Base-by-base conservation (phyloP, 1,139 yeast species). In the Blastobotrys persicus region DNA sequence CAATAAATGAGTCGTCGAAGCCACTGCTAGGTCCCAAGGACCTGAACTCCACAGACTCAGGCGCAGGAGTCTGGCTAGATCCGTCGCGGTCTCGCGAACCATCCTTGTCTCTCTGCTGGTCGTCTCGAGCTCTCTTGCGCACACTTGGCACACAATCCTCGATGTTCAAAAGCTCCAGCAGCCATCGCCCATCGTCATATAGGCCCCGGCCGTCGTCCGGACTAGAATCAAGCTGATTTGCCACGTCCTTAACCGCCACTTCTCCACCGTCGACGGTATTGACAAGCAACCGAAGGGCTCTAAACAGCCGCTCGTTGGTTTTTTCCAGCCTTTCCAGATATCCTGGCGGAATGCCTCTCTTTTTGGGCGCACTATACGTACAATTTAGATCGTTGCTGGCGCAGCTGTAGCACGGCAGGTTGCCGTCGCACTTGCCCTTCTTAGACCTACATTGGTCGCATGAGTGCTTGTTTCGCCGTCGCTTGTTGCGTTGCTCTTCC, bases 1-100 rank as follows among this genome's bases (percentile, higher is more conserved):
- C 51, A 31, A 48, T 46, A 18, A 54, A 50, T 19, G 52, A 42
- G 28, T 49, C 53, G 37, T 55, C 55, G 35, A 55, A 55, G 20
- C 58, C 58, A 39, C 56, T 52, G 19, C 53, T 47, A 6, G 57
- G 56, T 2, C 58, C 58, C 37, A 55, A 31, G 33, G 42, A 45
- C 16, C 49, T 31, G 19, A 50, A 42, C 37, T 52, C 55, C 3
- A 28, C 38, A 3, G 45, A 31, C 14, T 43, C 46, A 2, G 40
- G 11, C 7, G n/a, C 32, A 13, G 13, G n/a, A 6, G 31, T 28
- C 19, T 18, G 31, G 13, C 19, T 37, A 11, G 28, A 9, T 18
- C 28, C 28, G 4, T 37, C 28, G 9, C 28, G 28, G 5, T 37
- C 28, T 7, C n/a, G 17, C 9, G 28, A 23, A 5, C 9, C 9